A percentile compares a stretch with the other conserved stretches of the same genome.
Conservation (phyloP, 352 stramenopile genomes). For the Phytophthora pluvialis region DNA sequence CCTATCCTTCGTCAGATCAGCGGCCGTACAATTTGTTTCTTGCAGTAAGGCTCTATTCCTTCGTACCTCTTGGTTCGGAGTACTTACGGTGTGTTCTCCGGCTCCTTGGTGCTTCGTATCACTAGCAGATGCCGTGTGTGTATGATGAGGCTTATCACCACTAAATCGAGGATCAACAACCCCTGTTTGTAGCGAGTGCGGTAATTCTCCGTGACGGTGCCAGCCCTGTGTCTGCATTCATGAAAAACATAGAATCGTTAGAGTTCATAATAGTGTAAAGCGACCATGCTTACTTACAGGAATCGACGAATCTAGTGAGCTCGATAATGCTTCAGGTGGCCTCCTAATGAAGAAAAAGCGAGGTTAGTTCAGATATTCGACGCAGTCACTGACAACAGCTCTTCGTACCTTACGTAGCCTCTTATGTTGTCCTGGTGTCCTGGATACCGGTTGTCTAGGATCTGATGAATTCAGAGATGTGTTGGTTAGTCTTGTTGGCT, state of each 20-base stretch:
- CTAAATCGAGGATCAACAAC: constrained; percentile 11
- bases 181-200: constrained; percentile 14
- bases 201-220: constrained; percentile 35
- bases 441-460: constrained; percentile 40
- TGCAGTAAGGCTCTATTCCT: neutral
- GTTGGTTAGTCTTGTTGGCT: neutral
- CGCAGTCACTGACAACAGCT: neutral
- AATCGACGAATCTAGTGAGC: constrained; percentile 24
- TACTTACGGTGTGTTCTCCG: constrained; percentile 22
- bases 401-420: constrained; percentile 60
- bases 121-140: constrained; percentile 3
- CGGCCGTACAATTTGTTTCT: neutral
- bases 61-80: constrained; percentile 54
- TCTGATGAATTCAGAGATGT: constrained; percentile 8
- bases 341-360: constrained; percentile 15
- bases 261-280: neutral
- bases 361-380: neutral
- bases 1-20: constrained; percentile 55
- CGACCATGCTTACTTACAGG: constrained; percentile 8
- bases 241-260: neutral
- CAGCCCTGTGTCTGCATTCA: constrained; percentile 27
- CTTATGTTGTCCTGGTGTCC: constrained; percentile 38
- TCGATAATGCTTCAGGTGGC: constrained; percentile 26
- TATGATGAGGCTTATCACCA: constrained; percentile 11
- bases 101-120: constrained; percentile 1